Evolutionary conservation across 257 asterid species (phyloP).

Genomic region (Hygrophila difformis): DNA sequence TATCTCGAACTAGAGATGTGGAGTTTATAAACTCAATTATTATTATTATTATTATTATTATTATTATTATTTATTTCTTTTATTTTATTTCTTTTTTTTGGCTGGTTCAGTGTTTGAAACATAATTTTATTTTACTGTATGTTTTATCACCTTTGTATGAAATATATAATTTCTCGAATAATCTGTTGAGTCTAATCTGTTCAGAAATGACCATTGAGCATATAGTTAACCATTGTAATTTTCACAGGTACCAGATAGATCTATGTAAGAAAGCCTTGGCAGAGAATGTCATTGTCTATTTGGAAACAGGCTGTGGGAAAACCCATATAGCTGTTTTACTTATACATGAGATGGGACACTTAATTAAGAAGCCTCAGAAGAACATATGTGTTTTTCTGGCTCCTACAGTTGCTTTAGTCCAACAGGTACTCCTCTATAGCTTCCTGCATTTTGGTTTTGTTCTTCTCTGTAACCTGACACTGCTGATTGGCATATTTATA

Average conservation of each 20-base stretch:
- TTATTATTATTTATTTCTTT: no score
- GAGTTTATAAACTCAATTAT: no score
- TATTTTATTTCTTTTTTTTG: no score
- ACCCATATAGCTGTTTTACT: conserved; percentile 89
- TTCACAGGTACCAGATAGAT: conserved; percentile 76
- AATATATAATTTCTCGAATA: not conserved
- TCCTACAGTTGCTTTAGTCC: conserved; percentile 86
- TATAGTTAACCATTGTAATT: conserved; percentile 10
- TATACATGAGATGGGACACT: conserved; percentile 84
- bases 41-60: no score
- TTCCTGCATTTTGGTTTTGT: conserved; percentile 7
- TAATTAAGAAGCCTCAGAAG: conserved; percentile 82
- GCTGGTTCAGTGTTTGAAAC: no score
- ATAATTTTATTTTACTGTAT: no score
- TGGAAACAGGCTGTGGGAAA: conserved; percentile 97
- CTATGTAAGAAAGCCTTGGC: conserved; percentile 82
- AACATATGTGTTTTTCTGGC: conserved; percentile 84
- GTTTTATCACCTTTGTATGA: no score
- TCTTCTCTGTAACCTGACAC: not conserved
- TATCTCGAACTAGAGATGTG: no score
- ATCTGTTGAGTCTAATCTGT: not conserved
- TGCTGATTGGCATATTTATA: not conserved
- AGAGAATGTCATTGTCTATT: conserved; percentile 70
- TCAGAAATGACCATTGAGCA: not conserved
- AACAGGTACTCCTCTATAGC: conserved; percentile 53